Conservation (phyloP, 2,329 filamentous ascomycete genomes). For the Colletotrichum sp. region DNA sequence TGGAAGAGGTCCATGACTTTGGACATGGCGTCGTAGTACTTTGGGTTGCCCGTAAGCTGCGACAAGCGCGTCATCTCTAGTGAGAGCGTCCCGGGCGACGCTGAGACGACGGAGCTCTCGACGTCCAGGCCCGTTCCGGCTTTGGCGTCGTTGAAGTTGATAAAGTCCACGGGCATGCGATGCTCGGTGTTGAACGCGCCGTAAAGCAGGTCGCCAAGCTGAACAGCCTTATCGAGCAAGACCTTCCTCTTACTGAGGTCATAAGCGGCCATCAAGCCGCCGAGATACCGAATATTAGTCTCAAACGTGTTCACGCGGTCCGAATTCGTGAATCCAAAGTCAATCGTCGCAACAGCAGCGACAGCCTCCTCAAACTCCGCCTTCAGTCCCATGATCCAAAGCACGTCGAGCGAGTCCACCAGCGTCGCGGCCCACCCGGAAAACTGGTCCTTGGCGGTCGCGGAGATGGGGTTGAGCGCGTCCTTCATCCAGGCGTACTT, state of each 20-base stretch:
- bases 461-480: constrained; percentile 47
- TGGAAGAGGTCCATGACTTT: constrained; percentile 72
- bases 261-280: constrained; percentile 71
- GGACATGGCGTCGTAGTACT: constrained; percentile 76
- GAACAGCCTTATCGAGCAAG: constrained; percentile 64
- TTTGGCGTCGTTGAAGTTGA: constrained; percentile 47
- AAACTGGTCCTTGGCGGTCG: constrained; percentile 42
- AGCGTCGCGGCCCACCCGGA: constrained; percentile 53
- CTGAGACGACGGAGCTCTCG: constrained; percentile 45
- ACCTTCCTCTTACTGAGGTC: constrained; percentile 64
- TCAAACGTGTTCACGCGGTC: constrained; percentile 66
- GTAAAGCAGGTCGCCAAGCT: constrained; percentile 69
- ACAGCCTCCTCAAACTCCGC: constrained; percentile 56
- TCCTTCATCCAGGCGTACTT: constrained; percentile 51
- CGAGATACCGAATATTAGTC: constrained; percentile 74
- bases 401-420: constrained; percentile 52
- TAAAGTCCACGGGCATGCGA: constrained; percentile 61
- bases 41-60: constrained; percentile 73
- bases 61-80: constrained; percentile 77
- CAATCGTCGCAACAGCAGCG: constrained; percentile 47
- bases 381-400: constrained; percentile 61
- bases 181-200: constrained; percentile 72
- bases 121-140: constrained; percentile 35
- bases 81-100: constrained; percentile 66
- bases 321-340: constrained; percentile 47